These are phyloP conservation scores for Ganoderma boninense DNA, from an alignment of 1,284 basidiomycete species.

Conservation along the genomic window DNA sequence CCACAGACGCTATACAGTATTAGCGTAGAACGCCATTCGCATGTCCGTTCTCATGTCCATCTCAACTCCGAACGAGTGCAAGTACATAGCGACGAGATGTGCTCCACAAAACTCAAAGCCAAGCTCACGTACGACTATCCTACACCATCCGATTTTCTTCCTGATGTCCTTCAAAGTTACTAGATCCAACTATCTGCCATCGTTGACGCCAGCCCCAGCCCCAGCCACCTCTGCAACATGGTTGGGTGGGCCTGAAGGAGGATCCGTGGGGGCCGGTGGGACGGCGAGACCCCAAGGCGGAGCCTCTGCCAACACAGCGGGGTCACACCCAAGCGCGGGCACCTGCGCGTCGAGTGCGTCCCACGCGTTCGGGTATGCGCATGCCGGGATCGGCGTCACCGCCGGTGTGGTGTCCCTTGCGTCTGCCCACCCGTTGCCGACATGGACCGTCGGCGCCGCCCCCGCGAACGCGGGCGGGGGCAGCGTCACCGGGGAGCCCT, in stretches of 20 bases:
- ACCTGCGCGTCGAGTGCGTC: constrained; percentile 33
- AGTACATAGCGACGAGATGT: not conserved
- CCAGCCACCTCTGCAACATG: not conserved
- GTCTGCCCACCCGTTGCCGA: constrained; percentile 81
- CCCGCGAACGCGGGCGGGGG: constrained; percentile 63
- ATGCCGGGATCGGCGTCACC: constrained; percentile 66
- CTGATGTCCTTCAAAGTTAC: not conserved
- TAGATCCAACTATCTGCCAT: not conserved
- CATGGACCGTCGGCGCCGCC: constrained; percentile 53
- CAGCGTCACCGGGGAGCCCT: constrained; percentile 65
- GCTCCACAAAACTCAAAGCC: not conserved
- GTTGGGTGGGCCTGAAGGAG: not conserved
- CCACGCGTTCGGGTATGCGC: constrained; percentile 70
- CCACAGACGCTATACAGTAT: not conserved
- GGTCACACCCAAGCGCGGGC: constrained; percentile 34
- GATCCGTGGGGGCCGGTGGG: not conserved
- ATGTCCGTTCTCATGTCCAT: not conserved
- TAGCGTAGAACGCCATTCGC: not conserved
- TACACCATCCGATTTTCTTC: not conserved
- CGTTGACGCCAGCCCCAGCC: not conserved
- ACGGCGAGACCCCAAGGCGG: not conserved
- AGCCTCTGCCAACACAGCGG: not conserved
- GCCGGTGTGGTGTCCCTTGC: constrained; percentile 59
- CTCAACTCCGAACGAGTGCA: not conserved
- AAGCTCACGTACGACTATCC: not conserved